Evolutionary conservation across 352 stramenopile genomes (phyloP).

Genomic region (Globisporangium mamillatum): DNA sequence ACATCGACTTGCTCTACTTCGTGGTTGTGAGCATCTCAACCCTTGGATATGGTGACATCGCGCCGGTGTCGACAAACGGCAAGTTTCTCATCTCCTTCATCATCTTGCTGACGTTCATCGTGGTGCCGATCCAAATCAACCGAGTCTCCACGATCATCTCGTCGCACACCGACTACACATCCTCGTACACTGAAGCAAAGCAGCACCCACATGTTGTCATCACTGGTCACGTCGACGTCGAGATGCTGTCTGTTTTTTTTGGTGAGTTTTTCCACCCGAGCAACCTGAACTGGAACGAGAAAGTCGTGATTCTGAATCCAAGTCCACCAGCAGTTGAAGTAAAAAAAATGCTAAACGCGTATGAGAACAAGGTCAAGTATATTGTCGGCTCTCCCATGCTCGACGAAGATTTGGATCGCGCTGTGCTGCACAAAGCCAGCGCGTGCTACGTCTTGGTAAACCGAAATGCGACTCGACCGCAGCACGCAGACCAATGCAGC

Average conservation of each 20-base stretch:
- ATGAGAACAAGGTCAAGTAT: slow-evolving; percentile 82
- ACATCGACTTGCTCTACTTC: slow-evolving; percentile 80
- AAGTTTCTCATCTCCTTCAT: slow-evolving; percentile 79
- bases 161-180: slow-evolving; percentile 79
- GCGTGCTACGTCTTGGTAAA: slow-evolving; percentile 77
- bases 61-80: slow-evolving; percentile 54
- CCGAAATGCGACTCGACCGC: slow-evolving; percentile 39
- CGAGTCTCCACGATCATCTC: slow-evolving; percentile 72
- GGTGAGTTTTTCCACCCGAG: slow-evolving; percentile 81
- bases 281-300: slow-evolving; percentile 83
- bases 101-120: slow-evolving; percentile 81
- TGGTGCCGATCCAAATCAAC: slow-evolving; percentile 79
- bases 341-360: slow-evolving; percentile 69
- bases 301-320: slow-evolving; percentile 74
- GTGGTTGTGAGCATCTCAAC: slow-evolving; percentile 85
- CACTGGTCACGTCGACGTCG: slow-evolving; percentile 65
- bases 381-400: slow-evolving; percentile 79
- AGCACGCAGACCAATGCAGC: slow-evolving; percentile 69
- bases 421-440: slow-evolving; percentile 44
- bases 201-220: slow-evolving; percentile 75
- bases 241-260: slow-evolving; percentile 70
- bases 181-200: slow-evolving; percentile 66
- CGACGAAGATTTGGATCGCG: slow-evolving; percentile 69
- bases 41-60: slow-evolving; percentile 81
- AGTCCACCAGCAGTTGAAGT: slow-evolving; percentile 56